Percentiles rank a stretch among this genome's conserved stretches.
Evolutionary conservation across 176 grass and related monocot species (phyloP).

Genomic region (Alloteropsis semialata): DNA sequence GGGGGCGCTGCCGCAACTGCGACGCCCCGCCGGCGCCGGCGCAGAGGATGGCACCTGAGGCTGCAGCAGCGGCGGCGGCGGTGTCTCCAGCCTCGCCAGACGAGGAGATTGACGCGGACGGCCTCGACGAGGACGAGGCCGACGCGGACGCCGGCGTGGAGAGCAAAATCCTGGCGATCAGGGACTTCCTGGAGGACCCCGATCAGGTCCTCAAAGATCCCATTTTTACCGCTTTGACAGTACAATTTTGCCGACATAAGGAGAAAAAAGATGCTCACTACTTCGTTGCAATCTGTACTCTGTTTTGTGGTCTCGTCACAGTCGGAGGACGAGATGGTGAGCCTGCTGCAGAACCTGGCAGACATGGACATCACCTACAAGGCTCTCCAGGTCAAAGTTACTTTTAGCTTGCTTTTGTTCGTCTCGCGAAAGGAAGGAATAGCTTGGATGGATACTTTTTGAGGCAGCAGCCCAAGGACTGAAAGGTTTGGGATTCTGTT

Average conservation of each 20-base stretch:
- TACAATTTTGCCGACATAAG: constrained; percentile 6
- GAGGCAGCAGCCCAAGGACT: not conserved
- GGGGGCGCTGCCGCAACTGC: constrained; percentile 46
- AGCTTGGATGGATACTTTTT: not conserved
- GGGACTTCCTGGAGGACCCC: constrained; percentile 74
- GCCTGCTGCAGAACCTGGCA: constrained; percentile 58
- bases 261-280: not conserved
- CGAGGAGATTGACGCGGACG: constrained; percentile 22
- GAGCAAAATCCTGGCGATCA: constrained; percentile 67
- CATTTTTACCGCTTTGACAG: constrained; percentile 22
- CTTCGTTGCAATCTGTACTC: constrained; percentile 36
- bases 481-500: constrained; percentile 22
- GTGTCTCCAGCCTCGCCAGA: constrained; percentile 7
- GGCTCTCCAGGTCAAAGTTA: constrained; percentile 55
- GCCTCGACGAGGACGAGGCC: constrained; percentile 15
- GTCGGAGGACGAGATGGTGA: constrained; percentile 70
- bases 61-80: not conserved
- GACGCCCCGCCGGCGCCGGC: not conserved
- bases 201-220: constrained; percentile 56
- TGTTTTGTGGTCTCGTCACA: constrained; percentile 40
- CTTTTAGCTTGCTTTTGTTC: not conserved
- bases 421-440: not conserved
- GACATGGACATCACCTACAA: constrained; percentile 83
- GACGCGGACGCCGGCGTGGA: constrained; percentile 10
- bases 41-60: not conserved